Evolutionary conservation across 179 eudicot species (phyloP).

Genomic region (Beta lomatogona): DNA sequence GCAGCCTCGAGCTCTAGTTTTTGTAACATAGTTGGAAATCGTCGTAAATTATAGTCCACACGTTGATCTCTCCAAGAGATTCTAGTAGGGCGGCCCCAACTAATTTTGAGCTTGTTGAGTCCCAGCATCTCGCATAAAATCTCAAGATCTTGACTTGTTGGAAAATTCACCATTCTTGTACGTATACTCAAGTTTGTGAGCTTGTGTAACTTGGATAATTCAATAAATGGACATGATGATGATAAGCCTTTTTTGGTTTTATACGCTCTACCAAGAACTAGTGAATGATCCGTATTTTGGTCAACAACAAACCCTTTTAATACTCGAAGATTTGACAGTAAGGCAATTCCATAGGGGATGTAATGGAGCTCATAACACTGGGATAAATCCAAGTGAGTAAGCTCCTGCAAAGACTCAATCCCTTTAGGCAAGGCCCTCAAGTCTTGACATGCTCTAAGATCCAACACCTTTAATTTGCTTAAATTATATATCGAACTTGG

Average conservation of each 20-base stretch:
- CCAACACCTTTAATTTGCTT: constrained; percentile 9
- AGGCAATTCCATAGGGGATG: constrained; percentile 5
- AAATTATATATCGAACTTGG: constrained; percentile 13
- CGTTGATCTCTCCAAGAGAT: not conserved
- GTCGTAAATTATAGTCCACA: not conserved
- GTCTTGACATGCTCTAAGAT: constrained; percentile 21
- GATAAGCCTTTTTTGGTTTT: not conserved
- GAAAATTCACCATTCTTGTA: constrained; percentile 16
- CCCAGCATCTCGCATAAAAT: not conserved
- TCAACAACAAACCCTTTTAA: constrained; percentile 16
- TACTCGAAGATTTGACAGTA: not conserved
- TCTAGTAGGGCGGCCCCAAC: constrained; percentile 6
- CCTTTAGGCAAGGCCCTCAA: not conserved
- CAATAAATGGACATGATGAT: not conserved
- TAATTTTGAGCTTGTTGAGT: not conserved
- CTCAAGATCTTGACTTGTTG: not conserved
- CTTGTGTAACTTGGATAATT: not conserved
- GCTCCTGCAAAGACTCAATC: not conserved
- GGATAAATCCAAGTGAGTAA: constrained; percentile 16
- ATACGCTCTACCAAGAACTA: no score
- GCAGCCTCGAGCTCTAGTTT: constrained; percentile 21
- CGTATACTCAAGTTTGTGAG: constrained; percentile 14
- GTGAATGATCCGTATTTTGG: no score
- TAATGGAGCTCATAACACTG: constrained; percentile 18
- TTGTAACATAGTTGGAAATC: not conserved